A percentile compares a stretch with the other conserved stretches of the same genome.
These are phyloP conservation scores for Xylariales sp. DNA, from an alignment of 2,329 filamentous ascomycete species.

Conservation along the genomic window DNA sequence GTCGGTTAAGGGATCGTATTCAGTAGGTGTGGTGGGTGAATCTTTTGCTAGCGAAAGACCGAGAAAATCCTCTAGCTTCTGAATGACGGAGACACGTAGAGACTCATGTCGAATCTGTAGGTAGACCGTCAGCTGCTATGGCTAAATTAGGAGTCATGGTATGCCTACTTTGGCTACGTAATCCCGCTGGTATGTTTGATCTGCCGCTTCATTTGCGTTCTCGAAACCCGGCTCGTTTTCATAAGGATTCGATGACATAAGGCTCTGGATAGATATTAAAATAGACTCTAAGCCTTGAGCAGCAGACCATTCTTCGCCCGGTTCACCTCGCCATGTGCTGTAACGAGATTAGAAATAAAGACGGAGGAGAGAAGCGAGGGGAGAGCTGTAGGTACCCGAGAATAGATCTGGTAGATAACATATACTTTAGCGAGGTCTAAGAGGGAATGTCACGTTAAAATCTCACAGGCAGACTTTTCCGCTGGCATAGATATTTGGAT, in stretches of 20 bases:
- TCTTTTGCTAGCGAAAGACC: conserved; percentile 68
- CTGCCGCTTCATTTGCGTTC: conserved; percentile 72
- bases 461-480: conserved; percentile 92
- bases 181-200: conserved; percentile 78
- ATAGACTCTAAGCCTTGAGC: conserved; percentile 96
- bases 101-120: conserved; percentile 88
- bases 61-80: conserved; percentile 84
- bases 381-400: conserved; percentile 70
- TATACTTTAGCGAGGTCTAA: conserved; percentile 24
- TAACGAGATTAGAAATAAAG: conserved; percentile 31
- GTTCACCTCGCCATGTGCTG: conserved; percentile 92
- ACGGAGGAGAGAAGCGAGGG: conserved; percentile 17
- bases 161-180: conserved; percentile 83
- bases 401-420: conserved; percentile 72
- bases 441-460: conserved; percentile 39
- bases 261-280: conserved; percentile 92
- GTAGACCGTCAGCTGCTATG: conserved; percentile 40
- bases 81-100: conserved; percentile 85
- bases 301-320: conserved; percentile 94
- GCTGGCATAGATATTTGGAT: conserved; percentile 92
- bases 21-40: conserved; percentile 50
- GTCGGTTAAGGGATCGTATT: conserved; percentile 42
- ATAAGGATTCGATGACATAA: conserved; percentile 94
- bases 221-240: conserved; percentile 97
- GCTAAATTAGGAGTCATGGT: background rate